Base-by-base conservation (phyloP, 2,329 filamentous ascomycete genomes). In the Neonectria sp. region DNA sequence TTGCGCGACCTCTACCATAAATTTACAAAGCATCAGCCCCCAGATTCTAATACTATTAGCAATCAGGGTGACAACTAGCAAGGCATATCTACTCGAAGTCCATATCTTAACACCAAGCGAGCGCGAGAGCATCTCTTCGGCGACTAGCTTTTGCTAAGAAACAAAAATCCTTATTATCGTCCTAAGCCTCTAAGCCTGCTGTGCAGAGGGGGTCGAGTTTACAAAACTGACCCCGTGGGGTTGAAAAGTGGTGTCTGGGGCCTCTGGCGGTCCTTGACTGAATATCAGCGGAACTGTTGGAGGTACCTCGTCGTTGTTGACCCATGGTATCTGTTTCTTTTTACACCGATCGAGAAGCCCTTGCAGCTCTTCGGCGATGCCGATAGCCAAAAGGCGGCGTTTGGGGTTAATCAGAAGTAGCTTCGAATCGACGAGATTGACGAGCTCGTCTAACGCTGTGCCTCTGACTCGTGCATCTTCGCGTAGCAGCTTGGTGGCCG, bases 281-380 rank as follows among this genome's bases (percentile, higher is more conserved):
- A 60, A 60, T 37, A 60, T 60, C n/a, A 29, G 12, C 31, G 57
- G 57, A 21, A 40, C 31, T 35, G 46, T 24, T 60, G 46, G 57
- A 48, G 43, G 57, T 33, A n/a, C 37, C 25, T 48, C 46, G 12
- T 60, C 40, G 27, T 40, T 25, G 29, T 59, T 49, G 29, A 52
- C 49, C 48, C 48, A 56, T 24, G n/a, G 51, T 33, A 6, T 49
- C 29, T 56, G 46, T 48, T 27, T 13, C 33, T 63, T 33, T 25
- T 25, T 63, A 37, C 55, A 67, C 59, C 59, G 49, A 60, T 55
- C 24, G 43, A 53, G 55, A 33, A 59, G 43, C 56, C 56, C 56
- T 49, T 59, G 45, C 6, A 59, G n/a, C 45, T 59, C 56, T 59
- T 59, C 45, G 29, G 43, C 24, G 29, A 59, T 51, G 9, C 29